Conservation (phyloP, 495 filamentous ascomycete species). For the Lophiotrema nucula region DNA sequence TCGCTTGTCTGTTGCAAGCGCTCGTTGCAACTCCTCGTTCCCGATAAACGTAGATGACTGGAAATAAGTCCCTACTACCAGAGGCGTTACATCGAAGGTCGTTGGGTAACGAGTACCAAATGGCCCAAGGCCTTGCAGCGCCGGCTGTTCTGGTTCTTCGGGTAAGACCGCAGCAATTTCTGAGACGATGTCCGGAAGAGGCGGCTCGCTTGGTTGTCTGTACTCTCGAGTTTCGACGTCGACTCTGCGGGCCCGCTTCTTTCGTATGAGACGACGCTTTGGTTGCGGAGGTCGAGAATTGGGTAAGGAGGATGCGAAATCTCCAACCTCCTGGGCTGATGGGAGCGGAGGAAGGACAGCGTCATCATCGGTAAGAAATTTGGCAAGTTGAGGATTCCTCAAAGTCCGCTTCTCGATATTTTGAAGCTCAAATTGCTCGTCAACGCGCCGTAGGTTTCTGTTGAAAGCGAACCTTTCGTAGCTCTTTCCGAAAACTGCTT, state of each 20-base stretch:
- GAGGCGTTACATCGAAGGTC: conserved; percentile 70
- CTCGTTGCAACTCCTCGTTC: conserved; percentile 57
- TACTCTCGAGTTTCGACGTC: conserved; percentile 38
- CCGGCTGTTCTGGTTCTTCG: conserved; percentile 19
- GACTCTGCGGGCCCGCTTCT: conserved; percentile 32
- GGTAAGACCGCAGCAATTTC: background rate
- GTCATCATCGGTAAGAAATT: conserved; percentile 27
- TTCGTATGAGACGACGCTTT: too few species aligned
- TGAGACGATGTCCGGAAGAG: conserved; percentile 23
- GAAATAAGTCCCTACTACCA: conserved; percentile 69
- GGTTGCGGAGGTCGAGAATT: too few species aligned
- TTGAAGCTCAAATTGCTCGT: conserved; percentile 21
- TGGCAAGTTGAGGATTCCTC: conserved; percentile 23
- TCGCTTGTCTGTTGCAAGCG: conserved; percentile 42
- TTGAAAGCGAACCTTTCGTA: conserved; percentile 38
- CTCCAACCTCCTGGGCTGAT: conserved; percentile 6
- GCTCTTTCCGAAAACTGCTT: conserved; percentile 28
- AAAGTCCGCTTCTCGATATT: background rate
- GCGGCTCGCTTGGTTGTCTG: conserved; percentile 41
- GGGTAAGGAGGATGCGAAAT: background rate
- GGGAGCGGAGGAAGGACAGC: conserved; percentile 14
- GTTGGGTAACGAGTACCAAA: conserved; percentile 66
- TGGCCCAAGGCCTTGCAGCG: conserved; percentile 55
- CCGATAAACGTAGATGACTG: conserved; percentile 76
- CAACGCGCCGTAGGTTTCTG: conserved; percentile 21